Percentiles rank a stretch among this genome's conserved stretches.
phyloP scores from a whole-genome alignment of 257 asterid species.

The Nicotiana tabacum region DNA sequence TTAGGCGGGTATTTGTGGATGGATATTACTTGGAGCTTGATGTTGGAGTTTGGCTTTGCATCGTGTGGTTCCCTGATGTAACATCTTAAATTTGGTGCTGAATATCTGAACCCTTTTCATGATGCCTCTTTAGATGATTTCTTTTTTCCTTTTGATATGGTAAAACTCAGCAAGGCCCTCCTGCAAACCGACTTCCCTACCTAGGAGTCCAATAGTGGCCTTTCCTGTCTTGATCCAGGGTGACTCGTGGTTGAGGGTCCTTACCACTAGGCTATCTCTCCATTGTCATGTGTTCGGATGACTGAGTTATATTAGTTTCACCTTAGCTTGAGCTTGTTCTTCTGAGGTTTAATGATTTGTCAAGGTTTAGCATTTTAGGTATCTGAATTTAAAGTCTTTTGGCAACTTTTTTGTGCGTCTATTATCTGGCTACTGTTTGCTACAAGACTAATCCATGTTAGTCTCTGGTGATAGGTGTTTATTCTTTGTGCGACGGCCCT shows the following conservation, averaged over 20 bases:
- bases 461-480: conserved; percentile 56
- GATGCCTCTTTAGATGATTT: neutral
- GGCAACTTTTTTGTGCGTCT: neutral
- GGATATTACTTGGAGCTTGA: neutral
- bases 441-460: conserved; percentile 15
- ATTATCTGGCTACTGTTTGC: neutral
- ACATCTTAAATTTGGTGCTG: neutral
- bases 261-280: neutral
- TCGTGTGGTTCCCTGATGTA: neutral
- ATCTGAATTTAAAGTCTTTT: neutral
- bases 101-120: neutral
- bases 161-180: neutral
- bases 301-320: neutral
- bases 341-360: neutral
- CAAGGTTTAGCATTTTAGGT: neutral
- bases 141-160: neutral
- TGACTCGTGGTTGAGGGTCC: neutral
- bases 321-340: neutral
- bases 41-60: neutral
- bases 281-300: neutral
- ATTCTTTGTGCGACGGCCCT: conserved; percentile 61
- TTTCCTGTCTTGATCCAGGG: neutral
- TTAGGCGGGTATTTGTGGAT: too few relatives aligned
- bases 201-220: neutral
- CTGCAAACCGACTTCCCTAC: neutral